Conservation (phyloP, 2,329 filamentous ascomycete genomes). For the Endoconidiophora polonica region DNA sequence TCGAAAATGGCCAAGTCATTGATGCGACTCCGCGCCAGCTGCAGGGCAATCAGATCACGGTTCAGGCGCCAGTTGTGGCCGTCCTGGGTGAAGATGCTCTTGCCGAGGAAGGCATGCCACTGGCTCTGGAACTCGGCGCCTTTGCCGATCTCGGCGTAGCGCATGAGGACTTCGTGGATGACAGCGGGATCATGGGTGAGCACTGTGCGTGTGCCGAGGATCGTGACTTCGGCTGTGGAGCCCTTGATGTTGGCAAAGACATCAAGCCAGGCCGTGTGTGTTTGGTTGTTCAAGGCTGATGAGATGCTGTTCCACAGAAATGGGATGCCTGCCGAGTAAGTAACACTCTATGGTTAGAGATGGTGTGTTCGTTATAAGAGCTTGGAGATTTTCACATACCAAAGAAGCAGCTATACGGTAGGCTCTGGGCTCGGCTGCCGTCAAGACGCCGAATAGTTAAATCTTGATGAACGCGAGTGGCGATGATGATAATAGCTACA, state of each 20-base stretch:
- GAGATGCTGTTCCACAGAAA: slow-evolving; percentile 41
- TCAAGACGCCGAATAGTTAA: slow-evolving; percentile 5
- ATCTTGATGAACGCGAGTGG: not conserved
- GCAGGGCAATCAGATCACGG: slow-evolving; percentile 66
- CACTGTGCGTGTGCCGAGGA: slow-evolving; percentile 42
- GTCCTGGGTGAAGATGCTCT: slow-evolving; percentile 69
- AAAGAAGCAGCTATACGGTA: not conserved
- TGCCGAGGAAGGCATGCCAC: slow-evolving; percentile 60
- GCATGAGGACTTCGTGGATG: slow-evolving; percentile 76
- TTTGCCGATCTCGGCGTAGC: slow-evolving; percentile 74
- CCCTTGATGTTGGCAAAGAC: slow-evolving; percentile 27
- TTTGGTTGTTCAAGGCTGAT: slow-evolving; percentile 34
- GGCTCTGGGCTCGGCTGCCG: not conserved
- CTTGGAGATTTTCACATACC: not conserved
- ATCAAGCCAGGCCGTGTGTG: slow-evolving; percentile 43
- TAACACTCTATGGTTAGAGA: not conserved
- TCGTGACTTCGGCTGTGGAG: slow-evolving; percentile 43
- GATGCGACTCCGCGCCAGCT: slow-evolving; percentile 73
- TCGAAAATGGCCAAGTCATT: slow-evolving; percentile 72
- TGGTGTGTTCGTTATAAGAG: not conserved
- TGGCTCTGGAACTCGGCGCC: slow-evolving; percentile 57
- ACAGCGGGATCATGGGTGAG: slow-evolving; percentile 77
- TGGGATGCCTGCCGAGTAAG: slow-evolving; percentile 35
- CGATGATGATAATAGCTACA: not conserved
- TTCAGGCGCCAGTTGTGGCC: slow-evolving; percentile 62